A percentile compares a stretch with the other conserved stretches of the same genome.
Conservation (phyloP, 2,329 filamentous ascomycete species). For the Furcasterigmium sp. region DNA sequence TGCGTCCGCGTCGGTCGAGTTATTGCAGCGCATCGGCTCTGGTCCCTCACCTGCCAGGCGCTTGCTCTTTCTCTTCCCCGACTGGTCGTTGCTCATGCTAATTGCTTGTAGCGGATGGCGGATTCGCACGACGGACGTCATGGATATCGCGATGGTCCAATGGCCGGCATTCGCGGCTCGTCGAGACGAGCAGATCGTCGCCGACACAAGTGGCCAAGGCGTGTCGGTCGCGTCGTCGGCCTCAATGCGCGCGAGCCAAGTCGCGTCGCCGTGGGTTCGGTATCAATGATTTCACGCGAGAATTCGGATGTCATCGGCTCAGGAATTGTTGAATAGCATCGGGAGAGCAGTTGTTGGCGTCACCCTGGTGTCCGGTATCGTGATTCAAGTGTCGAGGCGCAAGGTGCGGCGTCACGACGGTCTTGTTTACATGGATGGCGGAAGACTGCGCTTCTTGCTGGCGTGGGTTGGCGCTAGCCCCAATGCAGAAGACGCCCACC, state of each 20-base stretch:
- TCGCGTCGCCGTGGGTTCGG: background rate
- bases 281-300: background rate
- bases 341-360: slow-evolving; percentile 1
- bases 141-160: slow-evolving; percentile 44
- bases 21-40: slow-evolving; percentile 19
- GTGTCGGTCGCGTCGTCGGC: too few species aligned
- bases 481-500: slow-evolving; percentile 9
- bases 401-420: slow-evolving; percentile 5
- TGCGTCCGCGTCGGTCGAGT: slow-evolving; percentile 69
- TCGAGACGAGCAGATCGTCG: too few species aligned
- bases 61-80: slow-evolving; percentile 58
- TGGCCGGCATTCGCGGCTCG: background rate
- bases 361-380: background rate
- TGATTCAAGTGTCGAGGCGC: slow-evolving; percentile 1
- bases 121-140: slow-evolving; percentile 64
- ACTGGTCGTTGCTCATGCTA: slow-evolving; percentile 63
- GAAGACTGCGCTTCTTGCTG: background rate
- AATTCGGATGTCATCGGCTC: background rate
- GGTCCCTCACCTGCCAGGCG: slow-evolving; percentile 54
- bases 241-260: too few species aligned
- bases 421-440: slow-evolving; percentile 15
- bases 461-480: slow-evolving; percentile 12
- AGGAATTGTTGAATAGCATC: background rate
- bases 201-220: too few species aligned
- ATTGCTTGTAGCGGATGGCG: slow-evolving; percentile 60